A percentile compares a stretch with the other conserved stretches of the same genome.
These are phyloP conservation scores for Mycena haematopus DNA, from an alignment of 768 basidiomycete genomes.

Conservation along the genomic window DNA sequence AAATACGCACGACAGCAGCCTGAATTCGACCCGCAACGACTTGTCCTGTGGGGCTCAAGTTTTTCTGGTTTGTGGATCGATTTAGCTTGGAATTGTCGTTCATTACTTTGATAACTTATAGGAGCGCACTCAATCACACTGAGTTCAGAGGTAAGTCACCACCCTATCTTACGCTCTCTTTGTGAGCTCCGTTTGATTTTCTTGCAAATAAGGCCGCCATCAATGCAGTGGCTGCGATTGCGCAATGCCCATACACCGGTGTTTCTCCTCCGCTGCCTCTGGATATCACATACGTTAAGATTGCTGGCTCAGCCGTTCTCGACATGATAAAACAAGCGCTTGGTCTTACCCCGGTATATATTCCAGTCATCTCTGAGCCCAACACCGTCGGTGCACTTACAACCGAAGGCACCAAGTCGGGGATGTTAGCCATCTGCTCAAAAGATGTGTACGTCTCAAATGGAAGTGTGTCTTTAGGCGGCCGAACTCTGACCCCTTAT, in stretches of 20 bases:
- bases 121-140: constrained; percentile 41
- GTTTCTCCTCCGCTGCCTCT: constrained; percentile 12
- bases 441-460: constrained; percentile 12
- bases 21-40: constrained; percentile 38
- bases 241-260: constrained; percentile 44
- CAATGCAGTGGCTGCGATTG: constrained; percentile 37
- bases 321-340: constrained; percentile 37
- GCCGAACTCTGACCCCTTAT: not conserved
- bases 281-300: constrained; percentile 29
- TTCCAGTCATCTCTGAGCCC: constrained; percentile 36
- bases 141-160: constrained; percentile 36
- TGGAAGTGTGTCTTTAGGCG: not conserved
- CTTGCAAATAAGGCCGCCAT: constrained; percentile 29
- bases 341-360: constrained; percentile 36
- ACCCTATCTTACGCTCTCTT: not conserved
- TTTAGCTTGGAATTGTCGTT: not conserved
- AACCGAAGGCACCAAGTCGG: constrained; percentile 30
- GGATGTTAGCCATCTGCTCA: constrained; percentile 27
- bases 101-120: constrained; percentile 21
- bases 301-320: constrained; percentile 26
- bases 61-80: constrained; percentile 16
- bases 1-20: constrained; percentile 39
- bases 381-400: constrained; percentile 39
- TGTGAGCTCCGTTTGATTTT: not conserved
- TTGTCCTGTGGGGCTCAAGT: constrained; percentile 43